phyloP scores from a whole-genome alignment of 2,329 filamentous ascomycete species.

The Plectosphaerella plurivora region DNA sequence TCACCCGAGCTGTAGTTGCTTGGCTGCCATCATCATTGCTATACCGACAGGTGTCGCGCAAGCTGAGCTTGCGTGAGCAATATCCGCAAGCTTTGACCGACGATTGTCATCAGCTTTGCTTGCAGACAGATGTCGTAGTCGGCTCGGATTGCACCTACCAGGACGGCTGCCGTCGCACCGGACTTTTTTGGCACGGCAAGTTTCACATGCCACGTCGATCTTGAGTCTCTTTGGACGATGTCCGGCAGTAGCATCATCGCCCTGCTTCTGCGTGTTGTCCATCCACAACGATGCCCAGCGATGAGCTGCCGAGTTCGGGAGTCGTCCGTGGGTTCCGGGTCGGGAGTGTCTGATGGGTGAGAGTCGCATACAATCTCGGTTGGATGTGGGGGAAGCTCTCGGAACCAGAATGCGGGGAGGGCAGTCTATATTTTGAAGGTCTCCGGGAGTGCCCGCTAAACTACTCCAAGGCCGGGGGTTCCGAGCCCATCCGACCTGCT shows the following conservation, averaged over 20 bases:
- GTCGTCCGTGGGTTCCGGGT: too few relatives aligned
- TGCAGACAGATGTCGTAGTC: neutral
- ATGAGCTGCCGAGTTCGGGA: too few relatives aligned
- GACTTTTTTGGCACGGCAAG: slow-evolving; percentile 34
- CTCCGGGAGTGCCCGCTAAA: too few relatives aligned
- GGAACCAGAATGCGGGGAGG: too few relatives aligned
- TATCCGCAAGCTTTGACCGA: slow-evolving; percentile 21
- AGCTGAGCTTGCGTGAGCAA: slow-evolving; percentile 21
- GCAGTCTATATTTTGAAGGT: too few relatives aligned
- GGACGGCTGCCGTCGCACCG: slow-evolving; percentile 36
- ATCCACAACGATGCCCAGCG: too few relatives aligned
- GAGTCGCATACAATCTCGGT: too few relatives aligned
- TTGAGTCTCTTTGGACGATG: slow-evolving; percentile 32
- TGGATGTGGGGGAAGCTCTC: too few relatives aligned
- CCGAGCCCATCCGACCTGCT: neutral
- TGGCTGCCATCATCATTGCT: slow-evolving; percentile 7
- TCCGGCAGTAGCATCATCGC: neutral
- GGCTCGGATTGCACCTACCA: slow-evolving; percentile 16
- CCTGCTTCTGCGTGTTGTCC: too few relatives aligned
- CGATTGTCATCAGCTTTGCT: neutral
- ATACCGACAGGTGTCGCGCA: slow-evolving; percentile 23
- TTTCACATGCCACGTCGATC: slow-evolving; percentile 37
- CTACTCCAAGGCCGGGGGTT: neutral
- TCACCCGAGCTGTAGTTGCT: too few relatives aligned
- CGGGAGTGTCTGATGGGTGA: too few relatives aligned